A percentile compares a stretch with the other conserved stretches of the same genome.
These are phyloP conservation scores for Penicillium mononematosum DNA, from an alignment of 495 filamentous ascomycete genomes.

Conservation along the genomic window DNA sequence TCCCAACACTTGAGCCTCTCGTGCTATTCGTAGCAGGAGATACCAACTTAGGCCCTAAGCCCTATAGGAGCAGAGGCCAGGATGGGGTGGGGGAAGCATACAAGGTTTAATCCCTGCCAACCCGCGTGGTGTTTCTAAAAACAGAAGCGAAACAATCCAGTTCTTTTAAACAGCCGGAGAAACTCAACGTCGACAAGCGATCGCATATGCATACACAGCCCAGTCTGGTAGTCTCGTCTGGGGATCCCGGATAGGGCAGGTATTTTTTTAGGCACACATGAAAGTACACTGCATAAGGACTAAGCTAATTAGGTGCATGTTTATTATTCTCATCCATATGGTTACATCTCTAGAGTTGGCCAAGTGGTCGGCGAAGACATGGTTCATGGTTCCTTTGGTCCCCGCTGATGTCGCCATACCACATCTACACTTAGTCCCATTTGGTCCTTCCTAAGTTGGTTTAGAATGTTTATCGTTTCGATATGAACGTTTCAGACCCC, in stretches of 20 bases:
- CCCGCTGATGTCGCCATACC: conserved; percentile 2
- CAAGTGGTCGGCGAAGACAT: conserved; percentile 7
- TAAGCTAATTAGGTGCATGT: not conserved
- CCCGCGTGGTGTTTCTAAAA: conserved; percentile 20
- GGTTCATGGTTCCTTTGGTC: conserved; percentile 9
- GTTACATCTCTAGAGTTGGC: not conserved
- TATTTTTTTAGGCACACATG: not conserved
- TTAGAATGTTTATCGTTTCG: not conserved
- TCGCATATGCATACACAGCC: not conserved
- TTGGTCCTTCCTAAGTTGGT: not conserved
- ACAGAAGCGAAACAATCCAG: conserved; percentile 11
- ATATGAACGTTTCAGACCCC: not conserved
- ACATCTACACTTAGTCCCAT: not conserved
- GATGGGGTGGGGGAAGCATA: not conserved
- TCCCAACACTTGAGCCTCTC: not conserved
- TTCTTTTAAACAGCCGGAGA: conserved; percentile 6
- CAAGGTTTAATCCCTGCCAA: conserved; percentile 8
- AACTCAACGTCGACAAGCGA: not conserved
- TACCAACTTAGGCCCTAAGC: conserved; percentile 7
- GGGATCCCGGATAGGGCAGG: conserved; percentile 1
- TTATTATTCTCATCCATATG: not conserved
- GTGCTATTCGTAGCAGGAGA: conserved; percentile 1
- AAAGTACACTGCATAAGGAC: not conserved
- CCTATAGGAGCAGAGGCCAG: not conserved
- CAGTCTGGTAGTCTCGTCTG: not conserved